Evolutionary conservation across 179 eudicot genomes (phyloP).

Genomic region (Spinacia oleracea): DNA sequence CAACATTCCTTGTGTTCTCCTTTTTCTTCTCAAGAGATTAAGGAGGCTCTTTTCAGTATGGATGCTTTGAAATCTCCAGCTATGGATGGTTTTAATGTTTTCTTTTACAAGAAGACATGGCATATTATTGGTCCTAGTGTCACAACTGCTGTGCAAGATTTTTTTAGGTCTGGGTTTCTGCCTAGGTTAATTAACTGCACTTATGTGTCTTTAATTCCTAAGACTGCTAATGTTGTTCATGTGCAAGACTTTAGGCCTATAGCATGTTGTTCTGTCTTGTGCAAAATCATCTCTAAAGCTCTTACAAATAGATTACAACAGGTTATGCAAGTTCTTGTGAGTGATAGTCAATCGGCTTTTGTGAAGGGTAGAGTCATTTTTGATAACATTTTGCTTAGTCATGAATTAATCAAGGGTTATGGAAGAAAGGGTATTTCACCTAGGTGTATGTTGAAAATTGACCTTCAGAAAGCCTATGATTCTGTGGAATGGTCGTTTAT

Average conservation of each 20-base stretch:
- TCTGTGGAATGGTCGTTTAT: not conserved
- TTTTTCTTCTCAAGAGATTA: too few relatives aligned
- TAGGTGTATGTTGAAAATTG: constrained; percentile 6
- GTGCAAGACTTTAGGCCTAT: not conserved
- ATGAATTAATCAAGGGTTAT: not conserved
- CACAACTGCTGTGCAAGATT: too few relatives aligned
- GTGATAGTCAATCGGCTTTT: not conserved
- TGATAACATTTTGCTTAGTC: not conserved
- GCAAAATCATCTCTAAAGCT: not conserved
- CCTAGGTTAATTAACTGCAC: not conserved
- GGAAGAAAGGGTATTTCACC: not conserved
- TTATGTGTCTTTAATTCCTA: not conserved
- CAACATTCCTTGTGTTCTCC: too few relatives aligned
- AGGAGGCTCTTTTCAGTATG: too few relatives aligned
- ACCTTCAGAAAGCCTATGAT: not conserved
- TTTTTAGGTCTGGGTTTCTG: not conserved
- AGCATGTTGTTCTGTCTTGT: not conserved
- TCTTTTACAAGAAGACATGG: not conserved
- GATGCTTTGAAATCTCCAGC: too few relatives aligned
- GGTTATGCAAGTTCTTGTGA: not conserved
- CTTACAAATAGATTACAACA: not conserved
- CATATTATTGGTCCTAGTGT: too few relatives aligned
- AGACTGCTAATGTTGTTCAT: not conserved
- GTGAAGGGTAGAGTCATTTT: not conserved
- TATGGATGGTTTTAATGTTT: not conserved